Percentiles rank a stretch among this genome's conserved stretches.
Evolutionary conservation across 129 eudicot genomes (phyloP).

Genomic region (Escallonia herrerae): DNA sequence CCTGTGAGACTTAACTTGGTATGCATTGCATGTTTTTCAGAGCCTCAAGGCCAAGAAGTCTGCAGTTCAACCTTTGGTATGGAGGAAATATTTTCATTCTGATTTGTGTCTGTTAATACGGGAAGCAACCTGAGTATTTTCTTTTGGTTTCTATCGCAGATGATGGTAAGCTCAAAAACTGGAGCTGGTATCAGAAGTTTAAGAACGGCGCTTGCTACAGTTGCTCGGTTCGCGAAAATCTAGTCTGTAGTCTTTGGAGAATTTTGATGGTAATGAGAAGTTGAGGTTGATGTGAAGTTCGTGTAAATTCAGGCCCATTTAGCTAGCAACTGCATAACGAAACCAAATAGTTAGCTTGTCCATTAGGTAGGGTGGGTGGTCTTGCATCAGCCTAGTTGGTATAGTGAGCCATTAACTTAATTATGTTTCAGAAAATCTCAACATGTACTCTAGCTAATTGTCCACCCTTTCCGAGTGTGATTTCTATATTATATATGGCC

Average conservation of each 20-base stretch:
- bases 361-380: too few species aligned
- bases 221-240: conserved; percentile 56
- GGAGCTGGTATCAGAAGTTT: conserved; percentile 87
- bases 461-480: too few species aligned
- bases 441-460: too few species aligned
- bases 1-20: not conserved
- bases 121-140: not conserved
- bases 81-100: conserved; percentile 5
- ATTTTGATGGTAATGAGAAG: too few species aligned
- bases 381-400: too few species aligned
- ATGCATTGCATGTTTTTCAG: conserved; percentile 35
- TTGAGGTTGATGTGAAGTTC: too few species aligned
- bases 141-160: conserved; percentile 38
- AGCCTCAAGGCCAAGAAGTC: conserved; percentile 71
- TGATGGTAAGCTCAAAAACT: conserved; percentile 94
- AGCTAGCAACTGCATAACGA: too few species aligned
- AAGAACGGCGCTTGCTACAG: conserved; percentile 68
- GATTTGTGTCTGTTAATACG: not conserved
- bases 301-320: too few species aligned
- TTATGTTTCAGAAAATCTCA: too few species aligned
- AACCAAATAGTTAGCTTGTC: too few species aligned
- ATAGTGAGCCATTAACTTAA: too few species aligned
- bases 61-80: conserved; percentile 83
- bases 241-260: conserved; percentile 17
- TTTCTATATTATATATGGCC: too few species aligned